Base-by-base conservation (phyloP, 2,329 filamentous ascomycete species). In the Cytospora chrysosperma region DNA sequence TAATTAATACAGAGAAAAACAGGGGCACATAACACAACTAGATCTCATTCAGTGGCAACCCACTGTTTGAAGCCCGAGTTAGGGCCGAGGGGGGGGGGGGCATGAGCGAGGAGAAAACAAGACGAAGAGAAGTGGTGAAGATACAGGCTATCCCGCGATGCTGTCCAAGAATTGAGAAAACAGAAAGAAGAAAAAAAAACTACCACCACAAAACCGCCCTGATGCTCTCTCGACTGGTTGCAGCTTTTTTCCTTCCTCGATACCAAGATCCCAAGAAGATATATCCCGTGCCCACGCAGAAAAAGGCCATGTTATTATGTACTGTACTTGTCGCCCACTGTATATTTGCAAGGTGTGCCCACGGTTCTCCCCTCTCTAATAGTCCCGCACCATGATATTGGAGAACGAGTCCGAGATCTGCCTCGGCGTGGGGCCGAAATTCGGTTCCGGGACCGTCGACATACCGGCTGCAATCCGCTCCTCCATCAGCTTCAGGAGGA, bases 401-500 rank as follows among this genome's bases (percentile, higher is more conserved):
- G 80, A 77, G 72, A 87, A 86, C 30, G 79, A 75, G 63, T 86
- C 81, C 19, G 81, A 80, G 62, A 86, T 86, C 56, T 86, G 82
- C 24, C 76, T 74, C 59, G 75, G 76, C 8, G 80, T 79, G 9
- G 79, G 81, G 3, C 71, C 70, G 50, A 78, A 75, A 9, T 75
- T 69, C 34, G 74, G 68, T 43, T 83, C 79, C 10, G 74, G 72
- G 19, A 70, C 64, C 28, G 76, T 79, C 32, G 80, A 78, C 27
- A 77, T 69, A 6, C 87, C 87, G 9, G 76, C 73, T 9, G 89
- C 82, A 55, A 98, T 81, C 66, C 90, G 85, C 67, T 94, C 91
- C 73, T 96, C 90, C 92, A 99, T 96, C 63, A 91, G 79, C 75
- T 92, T 93, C 71, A 95, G 80, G 62, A 99, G 75, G 24, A 94